Base-by-base conservation (phyloP, 2,329 filamentous ascomycete genomes). In the Penicillium sp. region DNA sequence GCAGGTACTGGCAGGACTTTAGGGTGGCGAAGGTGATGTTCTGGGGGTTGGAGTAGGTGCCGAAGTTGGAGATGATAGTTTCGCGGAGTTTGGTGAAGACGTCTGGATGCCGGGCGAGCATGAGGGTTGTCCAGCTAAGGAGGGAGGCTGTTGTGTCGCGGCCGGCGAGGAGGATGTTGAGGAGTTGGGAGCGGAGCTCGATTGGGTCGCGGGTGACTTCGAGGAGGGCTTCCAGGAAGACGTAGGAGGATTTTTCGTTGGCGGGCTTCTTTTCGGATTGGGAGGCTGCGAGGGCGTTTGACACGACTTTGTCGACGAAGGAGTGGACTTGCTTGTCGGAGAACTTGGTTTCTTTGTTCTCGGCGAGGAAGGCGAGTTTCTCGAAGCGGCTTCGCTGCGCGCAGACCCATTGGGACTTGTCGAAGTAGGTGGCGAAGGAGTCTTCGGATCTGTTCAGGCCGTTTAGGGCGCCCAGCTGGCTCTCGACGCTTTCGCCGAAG, bases 401-500 rank as follows among this genome's bases (percentile, higher is more conserved):
- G 24, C 60, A 58, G 40, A 63, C 58, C 60, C 59, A 63, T 53
- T 67, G 65, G 17, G 60, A 61, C 19, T 58, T 60, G 49, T 72
- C 69, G 50, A 71, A 72, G 47, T 62, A 60, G 19, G 42, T 42
- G 34, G 64, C 61, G 50, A 72, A 70, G n/a, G 61, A 56, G 24
- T 57, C 45, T 80, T 78, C 48, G 77, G 74, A 2, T 79, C 78
- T 44, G n/a, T 51, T 41, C 0, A 80, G 79, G 28, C 63, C 63
- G 28, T 72, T 58, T 4, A 69, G 45, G 2, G 64, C 65, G 31
- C 61, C 62, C 12, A 67, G 49, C 45, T 72, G 69, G 57, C 77
- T 82, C 41, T 78, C 80, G 19, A 90, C 84, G 54, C 85, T 85
- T 53, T 82, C 75, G 3, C 90, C 90, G 2, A 95, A 79, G 26